Evolutionary conservation across 257 asterid genomes (phyloP).

Genomic region (Asclepias syriaca): DNA sequence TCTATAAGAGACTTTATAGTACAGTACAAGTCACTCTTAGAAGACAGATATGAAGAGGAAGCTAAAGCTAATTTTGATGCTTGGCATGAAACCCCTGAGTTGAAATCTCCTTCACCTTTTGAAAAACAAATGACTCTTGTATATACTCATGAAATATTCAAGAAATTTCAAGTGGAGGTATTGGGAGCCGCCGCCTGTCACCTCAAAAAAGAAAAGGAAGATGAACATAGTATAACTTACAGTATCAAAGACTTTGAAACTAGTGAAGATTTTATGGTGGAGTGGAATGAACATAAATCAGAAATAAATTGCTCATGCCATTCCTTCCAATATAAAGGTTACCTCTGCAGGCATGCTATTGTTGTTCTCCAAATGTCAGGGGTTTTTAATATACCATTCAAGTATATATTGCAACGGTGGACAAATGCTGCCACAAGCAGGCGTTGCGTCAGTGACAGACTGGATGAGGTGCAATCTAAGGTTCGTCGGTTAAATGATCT

Average conservation of each 20-base stretch:
- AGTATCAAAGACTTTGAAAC: conserved; percentile 67
- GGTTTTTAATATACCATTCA: conserved; percentile 65
- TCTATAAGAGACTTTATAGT: conserved; percentile 59
- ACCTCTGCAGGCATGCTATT: conserved; percentile 81
- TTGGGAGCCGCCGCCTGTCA: conserved; percentile 96
- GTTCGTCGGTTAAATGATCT: conserved; percentile 82
- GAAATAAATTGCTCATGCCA: conserved; percentile 65
- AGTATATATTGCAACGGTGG: conserved; percentile 82
- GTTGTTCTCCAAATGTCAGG: conserved; percentile 99
- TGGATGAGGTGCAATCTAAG: conserved; percentile 79
- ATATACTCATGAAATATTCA: conserved; percentile 77
- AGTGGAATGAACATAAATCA: conserved; percentile 55
- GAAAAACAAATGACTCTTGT: conserved; percentile 78
- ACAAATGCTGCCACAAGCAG: conserved; percentile 81
- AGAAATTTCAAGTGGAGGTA: conserved; percentile 77
- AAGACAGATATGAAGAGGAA: conserved; percentile 82
- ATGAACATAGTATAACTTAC: conserved; percentile 40
- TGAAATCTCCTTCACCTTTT: conserved; percentile 88
- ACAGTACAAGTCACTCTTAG: conserved; percentile 50
- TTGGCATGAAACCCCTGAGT: conserved; percentile 91
- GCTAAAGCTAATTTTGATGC: conserved; percentile 89
- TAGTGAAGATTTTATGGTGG: conserved; percentile 60
- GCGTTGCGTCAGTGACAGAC: conserved; percentile 50
- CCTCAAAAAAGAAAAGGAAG: conserved; percentile 68
- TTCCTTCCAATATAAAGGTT: conserved; percentile 72